Evolutionary conservation across 2,329 filamentous ascomycete genomes (phyloP).

Genomic region (Stagonosporopsis rhizophila): DNA sequence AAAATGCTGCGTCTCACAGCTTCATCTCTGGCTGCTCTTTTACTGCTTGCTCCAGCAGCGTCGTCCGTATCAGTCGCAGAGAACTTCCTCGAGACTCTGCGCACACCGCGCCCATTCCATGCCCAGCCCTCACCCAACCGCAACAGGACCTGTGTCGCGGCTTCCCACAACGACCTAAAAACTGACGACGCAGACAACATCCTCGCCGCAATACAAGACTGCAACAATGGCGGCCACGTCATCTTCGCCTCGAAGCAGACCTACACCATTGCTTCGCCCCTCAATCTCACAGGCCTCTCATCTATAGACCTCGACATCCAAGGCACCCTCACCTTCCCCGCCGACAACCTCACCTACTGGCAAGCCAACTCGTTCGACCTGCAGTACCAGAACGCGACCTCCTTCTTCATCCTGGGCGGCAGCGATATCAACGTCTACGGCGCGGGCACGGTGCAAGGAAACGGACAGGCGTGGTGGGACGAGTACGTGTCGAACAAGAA

Average conservation of each 20-base stretch:
- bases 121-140: conserved; percentile 16
- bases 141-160: conserved; percentile 25
- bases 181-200: conserved; percentile 18
- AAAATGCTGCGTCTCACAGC: conserved; percentile 8
- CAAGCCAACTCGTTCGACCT: conserved; percentile 20
- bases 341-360: conserved; percentile 18
- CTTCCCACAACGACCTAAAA: conserved; percentile 17
- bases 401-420: conserved; percentile 69
- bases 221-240: conserved; percentile 24
- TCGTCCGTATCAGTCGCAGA: conserved; percentile 20
- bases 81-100: conserved; percentile 21
- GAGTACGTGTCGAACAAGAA: conserved; percentile 16
- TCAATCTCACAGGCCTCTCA: conserved; percentile 20
- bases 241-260: conserved; percentile 17
- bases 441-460: conserved; percentile 60
- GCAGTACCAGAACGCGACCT: conserved; percentile 66
- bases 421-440: conserved; percentile 69
- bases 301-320: conserved; percentile 23
- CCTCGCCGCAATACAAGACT: conserved; percentile 15
- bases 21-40: conserved; percentile 1
- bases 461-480: conserved; percentile 60
- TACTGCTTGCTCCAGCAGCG: conserved; percentile 8
- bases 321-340: conserved; percentile 14
- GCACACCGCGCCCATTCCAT: conserved; percentile 21
- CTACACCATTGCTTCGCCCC: conserved; percentile 17